Evolutionary conservation across 495 filamentous ascomycete genomes (phyloP), one percentile per base, ranked within the genome.

Genomic region (Xylaria scruposa): DNA sequence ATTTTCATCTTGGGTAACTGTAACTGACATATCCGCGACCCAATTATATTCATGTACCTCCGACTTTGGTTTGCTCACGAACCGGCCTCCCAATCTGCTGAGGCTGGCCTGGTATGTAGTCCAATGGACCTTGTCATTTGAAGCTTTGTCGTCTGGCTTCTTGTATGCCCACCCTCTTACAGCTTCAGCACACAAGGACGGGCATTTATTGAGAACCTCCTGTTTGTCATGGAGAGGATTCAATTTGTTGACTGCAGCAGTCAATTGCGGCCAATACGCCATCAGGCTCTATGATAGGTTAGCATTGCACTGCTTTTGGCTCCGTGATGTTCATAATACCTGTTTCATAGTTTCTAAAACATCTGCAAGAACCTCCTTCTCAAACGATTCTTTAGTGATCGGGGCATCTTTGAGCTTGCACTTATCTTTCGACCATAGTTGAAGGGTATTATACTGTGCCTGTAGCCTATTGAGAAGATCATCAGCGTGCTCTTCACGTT

Each of bases 21-120:
- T 8, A 5, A 62, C 73, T 67, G 42, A 77, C 73, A 75, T 19
- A 24, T 71, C 44, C 3, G 29, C 24, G 15, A 73, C 51, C 31
- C 74, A 78, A 73, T 77, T 64, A 38, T 75, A 78, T 3, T 21
- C 15, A 10, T 61, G 29, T 6, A 12, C 1, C 7, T 29, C 26
- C 12, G 53, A 51, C 19, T 5, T 8, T 15, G 65, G 53, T 4
- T n/a, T 67, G 60, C 74, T 73, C 26, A 47, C 46, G 66, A 73
- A 78, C 10, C 51, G 44, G 0, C 68, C 75, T 0, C 76, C 76
- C 15, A 46, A 19, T 9, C 68, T 40, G 4, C 42, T 73, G 0
- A 78, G 33, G 38, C 71, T 77, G 0, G 75, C 75, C 5, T 71
- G 21, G 24, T 73, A 78, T 0, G 70, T 77, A 2, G 12, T 24